Evolutionary conservation across 352 stramenopile genomes (phyloP).

Genomic region (Blastocystis sp.): DNA sequence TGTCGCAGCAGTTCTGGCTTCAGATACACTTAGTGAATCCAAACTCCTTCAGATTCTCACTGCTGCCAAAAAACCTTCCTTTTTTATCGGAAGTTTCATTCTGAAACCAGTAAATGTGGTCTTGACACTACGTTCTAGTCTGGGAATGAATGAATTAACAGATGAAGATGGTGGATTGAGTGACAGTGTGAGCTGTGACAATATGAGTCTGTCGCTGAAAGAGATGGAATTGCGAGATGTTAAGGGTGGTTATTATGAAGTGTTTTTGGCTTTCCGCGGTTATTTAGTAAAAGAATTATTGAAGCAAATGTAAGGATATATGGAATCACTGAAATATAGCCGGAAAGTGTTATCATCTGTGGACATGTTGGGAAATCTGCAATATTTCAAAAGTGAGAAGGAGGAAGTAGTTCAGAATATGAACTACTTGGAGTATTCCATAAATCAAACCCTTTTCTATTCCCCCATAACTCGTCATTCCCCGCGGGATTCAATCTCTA

Average conservation of each 20-base stretch:
- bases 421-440: conserved; percentile 43
- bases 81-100: conserved; percentile 32
- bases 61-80: not conserved
- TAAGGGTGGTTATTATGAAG: conserved; percentile 23
- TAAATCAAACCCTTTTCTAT: conserved; percentile 11
- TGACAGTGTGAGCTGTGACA: conserved; percentile 27
- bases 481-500: not conserved
- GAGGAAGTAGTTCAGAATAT: conserved; percentile 11
- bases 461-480: not conserved
- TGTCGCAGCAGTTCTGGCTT: not conserved
- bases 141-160: not conserved
- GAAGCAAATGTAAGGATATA: not conserved
- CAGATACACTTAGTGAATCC: not conserved
- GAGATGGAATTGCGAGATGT: not conserved
- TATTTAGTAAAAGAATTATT: conserved; percentile 43
- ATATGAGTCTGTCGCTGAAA: conserved; percentile 29
- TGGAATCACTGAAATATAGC: not conserved
- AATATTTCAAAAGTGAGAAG: conserved; percentile 53
- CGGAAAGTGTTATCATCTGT: conserved; percentile 22
- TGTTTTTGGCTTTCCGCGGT: conserved; percentile 9
- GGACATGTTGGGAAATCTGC: conserved; percentile 37
- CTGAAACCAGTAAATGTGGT: conserved; percentile 16
- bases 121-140: conserved; percentile 5
- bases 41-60: not conserved
- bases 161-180: not conserved